Percentiles rank a stretch among this genome's conserved stretches.
Conservation (phyloP, 768 basidiomycete genomes). For the Psilocybe subaeruginosa region DNA sequence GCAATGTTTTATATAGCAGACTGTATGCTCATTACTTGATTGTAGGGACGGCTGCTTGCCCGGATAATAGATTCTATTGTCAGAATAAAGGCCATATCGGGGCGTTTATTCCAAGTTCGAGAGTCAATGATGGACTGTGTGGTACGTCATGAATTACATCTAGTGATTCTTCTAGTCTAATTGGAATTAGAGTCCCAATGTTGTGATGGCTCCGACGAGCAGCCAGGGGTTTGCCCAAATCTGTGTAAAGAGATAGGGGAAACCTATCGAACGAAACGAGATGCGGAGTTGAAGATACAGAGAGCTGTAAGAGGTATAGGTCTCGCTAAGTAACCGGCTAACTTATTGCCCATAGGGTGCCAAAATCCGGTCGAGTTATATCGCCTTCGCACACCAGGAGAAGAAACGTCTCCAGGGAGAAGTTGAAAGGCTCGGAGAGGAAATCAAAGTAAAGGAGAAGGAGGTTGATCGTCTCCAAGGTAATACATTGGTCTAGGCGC, state of each 20-base stretch:
- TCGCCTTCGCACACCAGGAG: slow-evolving; percentile 87
- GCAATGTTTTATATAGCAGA: slow-evolving; percentile 1
- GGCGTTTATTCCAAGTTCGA: slow-evolving; percentile 71
- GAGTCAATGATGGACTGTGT: slow-evolving; percentile 93
- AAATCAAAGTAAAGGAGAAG: slow-evolving; percentile 65
- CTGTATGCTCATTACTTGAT: slow-evolving; percentile 8
- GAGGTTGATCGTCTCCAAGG: slow-evolving; percentile 79
- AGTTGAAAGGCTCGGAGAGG: slow-evolving; percentile 51
- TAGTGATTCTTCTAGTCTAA: slow-evolving; percentile 16
- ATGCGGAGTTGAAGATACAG: slow-evolving; percentile 75
- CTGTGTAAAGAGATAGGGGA: slow-evolving; percentile 77
- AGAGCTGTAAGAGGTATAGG: slow-evolving; percentile 63
- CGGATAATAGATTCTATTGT: slow-evolving; percentile 79
- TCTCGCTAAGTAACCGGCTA: neutral
- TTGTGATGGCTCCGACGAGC: slow-evolving; percentile 96
- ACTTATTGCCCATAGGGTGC: slow-evolving; percentile 59
- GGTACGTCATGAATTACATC: slow-evolving; percentile 51
- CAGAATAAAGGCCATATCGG: slow-evolving; percentile 89
- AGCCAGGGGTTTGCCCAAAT: slow-evolving; percentile 76
- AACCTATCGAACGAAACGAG: slow-evolving; percentile 63
- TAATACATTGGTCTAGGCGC: slow-evolving; percentile 44
- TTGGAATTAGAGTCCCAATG: slow-evolving; percentile 74
- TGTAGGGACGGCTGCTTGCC: slow-evolving; percentile 85
- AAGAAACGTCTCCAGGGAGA: slow-evolving; percentile 78
- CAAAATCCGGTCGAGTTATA: slow-evolving; percentile 89